These are phyloP conservation scores for Cylindrodendrum hubeiense DNA, from an alignment of 2,329 filamentous ascomycete species.

Conservation along the genomic window DNA sequence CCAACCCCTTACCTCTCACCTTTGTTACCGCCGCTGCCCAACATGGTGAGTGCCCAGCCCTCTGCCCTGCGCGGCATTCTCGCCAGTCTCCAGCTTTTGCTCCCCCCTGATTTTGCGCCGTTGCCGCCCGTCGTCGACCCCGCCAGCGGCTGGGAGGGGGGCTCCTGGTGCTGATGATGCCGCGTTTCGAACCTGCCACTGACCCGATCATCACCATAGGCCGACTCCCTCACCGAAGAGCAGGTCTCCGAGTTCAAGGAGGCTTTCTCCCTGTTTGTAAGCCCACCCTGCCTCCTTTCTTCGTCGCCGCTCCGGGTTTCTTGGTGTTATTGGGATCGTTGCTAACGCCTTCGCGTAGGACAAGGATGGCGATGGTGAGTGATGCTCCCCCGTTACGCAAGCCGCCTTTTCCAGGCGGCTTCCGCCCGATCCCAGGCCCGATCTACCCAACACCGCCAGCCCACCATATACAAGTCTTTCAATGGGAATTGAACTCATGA, in stretches of 20 bases:
- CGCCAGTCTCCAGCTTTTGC: conserved; percentile 16
- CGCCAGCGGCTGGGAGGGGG: conserved; percentile 44
- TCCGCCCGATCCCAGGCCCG: conserved; percentile 25
- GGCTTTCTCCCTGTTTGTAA: conserved; percentile 99
- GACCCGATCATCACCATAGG: conserved; percentile 65
- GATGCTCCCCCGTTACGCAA: conserved; percentile 33
- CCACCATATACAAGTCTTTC: conserved; percentile 2
- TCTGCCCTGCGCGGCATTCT: conserved; percentile 9
- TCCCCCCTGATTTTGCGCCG: conserved; percentile 23
- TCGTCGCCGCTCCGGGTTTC: neutral
- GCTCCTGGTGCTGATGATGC: conserved; percentile 36
- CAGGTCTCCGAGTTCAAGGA: conserved; percentile 99
- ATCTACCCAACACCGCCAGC: conserved; percentile 21
- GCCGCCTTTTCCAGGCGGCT: conserved; percentile 13
- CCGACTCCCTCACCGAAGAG: conserved; percentile 98
- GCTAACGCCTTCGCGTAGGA: conserved; percentile 67
- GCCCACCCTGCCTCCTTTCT: conserved; percentile 52
- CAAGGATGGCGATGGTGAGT: conserved; percentile 92
- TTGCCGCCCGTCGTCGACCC: conserved; percentile 39
- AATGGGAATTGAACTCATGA: conserved; percentile 24
- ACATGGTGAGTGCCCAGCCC: conserved; percentile 46
- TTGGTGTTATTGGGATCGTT: conserved; percentile 16
- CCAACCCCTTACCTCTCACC: conserved; percentile 34
- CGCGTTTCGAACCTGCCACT: conserved; percentile 31
- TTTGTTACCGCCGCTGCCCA: conserved; percentile 37